Percentiles rank a stretch among this genome's conserved stretches.
phyloP scores from a whole-genome alignment of 306 rosid species.

The Clitoria ternatea region DNA sequence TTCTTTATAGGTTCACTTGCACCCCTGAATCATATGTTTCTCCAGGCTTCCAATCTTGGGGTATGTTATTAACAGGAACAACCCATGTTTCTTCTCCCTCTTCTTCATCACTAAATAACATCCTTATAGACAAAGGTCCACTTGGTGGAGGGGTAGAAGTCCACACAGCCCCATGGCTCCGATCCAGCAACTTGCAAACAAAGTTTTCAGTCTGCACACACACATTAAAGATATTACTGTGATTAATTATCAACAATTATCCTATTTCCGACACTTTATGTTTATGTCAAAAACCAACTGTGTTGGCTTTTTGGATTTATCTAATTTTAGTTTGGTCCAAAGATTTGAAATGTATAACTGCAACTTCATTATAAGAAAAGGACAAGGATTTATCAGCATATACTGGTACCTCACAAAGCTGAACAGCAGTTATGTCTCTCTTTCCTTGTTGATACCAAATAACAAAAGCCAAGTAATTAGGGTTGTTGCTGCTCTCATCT shows the following conservation, averaged over 20 bases:
- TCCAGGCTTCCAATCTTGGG: constrained; percentile 71
- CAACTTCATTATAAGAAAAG: not conserved
- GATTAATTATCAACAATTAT: not conserved
- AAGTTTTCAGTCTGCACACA: constrained; percentile 53
- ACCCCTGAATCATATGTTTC: constrained; percentile 67
- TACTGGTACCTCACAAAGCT: constrained; percentile 72
- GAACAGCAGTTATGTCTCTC: constrained; percentile 74
- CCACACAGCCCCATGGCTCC: constrained; percentile 75
- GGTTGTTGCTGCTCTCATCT: constrained; percentile 55
- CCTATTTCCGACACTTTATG: too few relatives aligned
- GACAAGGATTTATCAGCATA: not conserved
- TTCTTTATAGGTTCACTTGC: constrained; percentile 45
- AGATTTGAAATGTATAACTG: not conserved
- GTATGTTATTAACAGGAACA: constrained; percentile 61
- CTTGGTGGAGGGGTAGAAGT: constrained; percentile 59
- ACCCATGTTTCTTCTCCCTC: constrained; percentile 67
- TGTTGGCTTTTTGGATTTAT: too few relatives aligned
- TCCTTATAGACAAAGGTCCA: constrained; percentile 63
- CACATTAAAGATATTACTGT: not conserved
- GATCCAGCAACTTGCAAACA: constrained; percentile 59
- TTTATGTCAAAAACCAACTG: too few relatives aligned
- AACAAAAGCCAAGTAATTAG: constrained; percentile 68
- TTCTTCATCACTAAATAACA: constrained; percentile 63
- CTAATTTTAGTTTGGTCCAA: not conserved
- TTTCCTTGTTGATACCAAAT: constrained; percentile 73